Evolutionary conservation across 78 protist species (phyloP), one percentile per base, ranked within the genome.

Genomic region (Andalucia godoyi): DNA sequence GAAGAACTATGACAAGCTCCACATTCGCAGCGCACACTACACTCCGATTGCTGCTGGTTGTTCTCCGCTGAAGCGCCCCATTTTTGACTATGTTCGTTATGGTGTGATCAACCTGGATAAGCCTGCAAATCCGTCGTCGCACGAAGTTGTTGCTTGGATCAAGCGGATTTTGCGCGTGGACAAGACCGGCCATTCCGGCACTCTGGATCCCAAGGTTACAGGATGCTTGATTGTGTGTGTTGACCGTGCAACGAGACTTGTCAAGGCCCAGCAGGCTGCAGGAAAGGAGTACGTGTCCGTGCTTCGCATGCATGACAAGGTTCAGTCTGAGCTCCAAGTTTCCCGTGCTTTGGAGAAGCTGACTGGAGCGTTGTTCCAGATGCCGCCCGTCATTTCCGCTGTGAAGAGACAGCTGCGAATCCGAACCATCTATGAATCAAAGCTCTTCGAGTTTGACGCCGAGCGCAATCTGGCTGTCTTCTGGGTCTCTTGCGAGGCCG

Each of bases 191-290:
- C 98, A 94, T 77, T 32, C 77, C 25, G 99, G 99, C 32, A 97
- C 99, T 1, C 90, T 98, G n/a, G 99, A 98, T 77, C 99, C 99
- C 39, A 85, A 93, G 78, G 99, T 98, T 17, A 96, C 99, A 13
- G 99, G 99, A 32, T 83, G 89, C 57, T 82, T 96, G 43, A 86
- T 96, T 34, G 97, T 98, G 30, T 95, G 98, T 66, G 27, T 95
- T 27, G 93, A 98, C 66, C 72, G 99, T 4, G 99, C 99, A 45
- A 96, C 99, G 7, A 91, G 99, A 33, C 81, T 98, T n/a, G 99
- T 94, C 32, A 98, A 98, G 85, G 78, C 98, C 13, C 99, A 98
- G 80, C 99, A 98, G 76, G 69, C 86, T 41, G 99, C 99, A 2
- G 97, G 97, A 4, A 95, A 95, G 85, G 98, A 96, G 77, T 98